Evolutionary conservation across 2,329 filamentous ascomycete species (phyloP), one percentile per base, ranked within the genome.

Genomic region (Xylaria sp.): DNA sequence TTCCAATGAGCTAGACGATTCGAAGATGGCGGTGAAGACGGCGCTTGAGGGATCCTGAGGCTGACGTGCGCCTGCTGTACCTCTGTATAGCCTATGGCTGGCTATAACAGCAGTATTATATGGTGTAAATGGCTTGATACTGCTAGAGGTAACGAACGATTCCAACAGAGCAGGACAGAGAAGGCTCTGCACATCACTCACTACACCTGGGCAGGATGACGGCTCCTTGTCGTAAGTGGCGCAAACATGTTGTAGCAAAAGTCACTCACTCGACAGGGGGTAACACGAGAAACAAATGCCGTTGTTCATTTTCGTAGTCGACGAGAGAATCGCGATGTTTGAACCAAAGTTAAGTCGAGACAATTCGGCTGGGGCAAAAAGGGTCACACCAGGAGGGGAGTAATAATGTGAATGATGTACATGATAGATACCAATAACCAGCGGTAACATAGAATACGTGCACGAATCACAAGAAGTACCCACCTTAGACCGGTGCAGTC

Each of bases 21-120:
- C 27, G 18, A 44, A 57, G 25, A 40, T 47, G 18, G 61, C 65
- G 60, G 61, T 70, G 64, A 68, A 65, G 55, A 23, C 21, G 48
- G 16, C 35, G 21, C 29, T 50, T 29, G 48, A 48, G 59, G 50
- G 54, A 51, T 63, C 42, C 55, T 25, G 50, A 60, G 55, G 64
- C 67, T 67, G 60, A 59, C 54, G 59, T 51, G 55, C 60, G 25
- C 35, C 50, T 59, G 53, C 23, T 32, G 60, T 54, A 55, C 35
- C 58, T 54, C 51, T 54, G 48, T 66, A 32, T 44, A 48, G n/a
- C 21, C 40, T 60, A 54, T 35, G 54, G 18, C 32, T 58, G 54
- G 13, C 32, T 58, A 58, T 61, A 57, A 35, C 42, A 53, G 32
- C 51, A 58, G 42, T 42, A 53, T 53, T 35, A 27, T 29, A 54